Evolutionary conservation across 1,284 basidiomycete species (phyloP).

Genomic region (Leccinum griseonigrum): DNA sequence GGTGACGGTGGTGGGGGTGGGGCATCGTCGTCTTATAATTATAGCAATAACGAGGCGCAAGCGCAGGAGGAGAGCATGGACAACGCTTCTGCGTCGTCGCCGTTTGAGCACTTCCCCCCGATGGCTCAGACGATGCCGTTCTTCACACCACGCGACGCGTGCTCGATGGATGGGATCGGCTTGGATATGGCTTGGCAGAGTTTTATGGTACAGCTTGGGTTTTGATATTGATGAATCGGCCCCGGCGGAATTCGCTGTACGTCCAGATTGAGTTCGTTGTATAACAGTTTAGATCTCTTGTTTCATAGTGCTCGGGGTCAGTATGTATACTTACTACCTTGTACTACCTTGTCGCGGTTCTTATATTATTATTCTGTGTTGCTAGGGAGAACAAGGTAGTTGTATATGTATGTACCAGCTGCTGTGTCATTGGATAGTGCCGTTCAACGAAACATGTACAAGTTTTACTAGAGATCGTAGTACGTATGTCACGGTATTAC

Average conservation of each 20-base stretch:
- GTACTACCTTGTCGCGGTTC: not conserved
- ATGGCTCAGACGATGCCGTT: conserved; percentile 16
- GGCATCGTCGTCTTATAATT: not conserved
- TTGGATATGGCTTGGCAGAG: conserved; percentile 64
- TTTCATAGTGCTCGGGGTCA: not conserved
- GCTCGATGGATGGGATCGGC: conserved; percentile 29
- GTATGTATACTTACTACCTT: not conserved
- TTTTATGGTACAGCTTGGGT: conserved; percentile 67
- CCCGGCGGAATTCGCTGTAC: not conserved
- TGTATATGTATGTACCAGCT: not conserved
- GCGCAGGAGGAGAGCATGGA: not conserved
- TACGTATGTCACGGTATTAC: not conserved
- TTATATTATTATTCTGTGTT: not conserved
- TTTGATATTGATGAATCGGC: conserved; percentile 30
- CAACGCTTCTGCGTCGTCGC: not conserved
- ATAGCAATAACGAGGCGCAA: not conserved
- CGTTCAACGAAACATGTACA: not conserved
- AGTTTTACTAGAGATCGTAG: not conserved
- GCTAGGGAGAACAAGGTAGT: not conserved
- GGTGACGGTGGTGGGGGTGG: not conserved
- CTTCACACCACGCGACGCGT: not conserved
- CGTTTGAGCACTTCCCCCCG: conserved; percentile 15
- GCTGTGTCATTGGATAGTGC: not conserved
- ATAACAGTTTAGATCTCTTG: not conserved
- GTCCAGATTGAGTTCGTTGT: not conserved